Base-by-base conservation (phyloP, 192 early-diverging fungal genomes). In the Rhizoclosmatium globosum region DNA sequence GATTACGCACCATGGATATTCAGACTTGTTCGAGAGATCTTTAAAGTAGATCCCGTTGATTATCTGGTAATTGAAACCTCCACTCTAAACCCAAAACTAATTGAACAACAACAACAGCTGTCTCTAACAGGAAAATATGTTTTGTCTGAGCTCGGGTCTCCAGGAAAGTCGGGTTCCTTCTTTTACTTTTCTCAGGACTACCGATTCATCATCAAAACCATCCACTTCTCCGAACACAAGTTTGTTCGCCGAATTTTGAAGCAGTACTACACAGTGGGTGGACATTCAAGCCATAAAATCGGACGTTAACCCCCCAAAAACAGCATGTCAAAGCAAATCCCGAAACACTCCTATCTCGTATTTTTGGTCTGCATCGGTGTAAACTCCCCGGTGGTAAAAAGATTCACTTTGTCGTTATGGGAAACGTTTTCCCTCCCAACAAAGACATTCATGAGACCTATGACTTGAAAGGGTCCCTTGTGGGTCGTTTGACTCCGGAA, bases 391-490 rank as follows among this genome's bases (percentile, higher is more conserved):
- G 94, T 47, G 93, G 93, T 64, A 86, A 90, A 58, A 98, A 99
- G 83, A 94, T 99, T 60, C 97, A 99, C 86, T 99, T 99, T 87
- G 95, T 99, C 7, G 96, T 99, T 21, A 99, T 99, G 98, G 95
- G 94, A 71, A 99, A 99, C 82, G 94, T 99, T 11, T 97, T 99
- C 79, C 97, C 98, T 19, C 89, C 95, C 7, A 96, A 97, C 88
- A 92, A 94, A 82, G 96, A 99, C 86, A 96, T 99, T 44, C 96
- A 99, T 77, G 93, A 95, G 79, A 94, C 91, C 56, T 99, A 94
- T 78, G 98, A 99, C 82, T 85, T 99, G 58, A 99, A 99, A 85
- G 92, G 98, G 6, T 99, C 96, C 1, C 93, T 92, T 15, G 85
- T 96, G 59, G 97, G 97, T 2, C 90, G 98, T 61, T 86, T 89